phyloP scores from a whole-genome alignment of 1,284 basidiomycete species.

The Cystobasidium sp. region DNA sequence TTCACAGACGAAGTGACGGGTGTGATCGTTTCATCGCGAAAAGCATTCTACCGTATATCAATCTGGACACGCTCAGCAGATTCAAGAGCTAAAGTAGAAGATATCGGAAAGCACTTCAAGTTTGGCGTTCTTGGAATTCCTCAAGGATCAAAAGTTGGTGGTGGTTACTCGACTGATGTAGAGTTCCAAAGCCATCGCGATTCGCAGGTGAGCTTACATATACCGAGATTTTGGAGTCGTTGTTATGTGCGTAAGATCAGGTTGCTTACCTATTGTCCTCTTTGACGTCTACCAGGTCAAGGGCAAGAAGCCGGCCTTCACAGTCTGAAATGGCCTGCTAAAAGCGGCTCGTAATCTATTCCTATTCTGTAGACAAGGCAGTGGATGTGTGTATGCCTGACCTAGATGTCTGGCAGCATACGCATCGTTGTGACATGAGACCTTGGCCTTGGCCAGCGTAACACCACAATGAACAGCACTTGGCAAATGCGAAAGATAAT shows the following conservation, averaged over 20 bases:
- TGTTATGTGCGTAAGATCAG: background rate
- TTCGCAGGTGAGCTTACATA: slow-evolving; percentile 29
- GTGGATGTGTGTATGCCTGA: too few relatives aligned
- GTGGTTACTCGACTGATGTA: slow-evolving; percentile 70
- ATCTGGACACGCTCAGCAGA: slow-evolving; percentile 82
- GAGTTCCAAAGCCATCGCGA: slow-evolving; percentile 84
- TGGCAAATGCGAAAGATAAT: too few relatives aligned
- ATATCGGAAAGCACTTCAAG: slow-evolving; percentile 85
- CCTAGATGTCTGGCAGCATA: too few relatives aligned
- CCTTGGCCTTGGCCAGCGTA: too few relatives aligned
- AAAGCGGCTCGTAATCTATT: too few relatives aligned
- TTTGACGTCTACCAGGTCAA: slow-evolving; percentile 9
- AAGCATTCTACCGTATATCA: slow-evolving; percentile 93
- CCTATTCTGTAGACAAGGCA: too few relatives aligned
- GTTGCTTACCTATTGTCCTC: background rate
- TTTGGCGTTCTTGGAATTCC: slow-evolving; percentile 73
- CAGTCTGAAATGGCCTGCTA: slow-evolving; percentile 5
- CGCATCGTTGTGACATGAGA: too few relatives aligned
- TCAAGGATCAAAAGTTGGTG: slow-evolving; percentile 60
- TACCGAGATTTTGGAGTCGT: background rate
- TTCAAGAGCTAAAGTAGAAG: slow-evolving; percentile 72
- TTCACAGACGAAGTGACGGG: slow-evolving; percentile 74
- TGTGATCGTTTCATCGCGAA: slow-evolving; percentile 91
- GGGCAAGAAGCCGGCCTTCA: slow-evolving; percentile 43
- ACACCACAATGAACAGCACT: too few relatives aligned